Base-by-base conservation (phyloP, 108 stramenopile species). In the Poteriospumella lacustris region DNA sequence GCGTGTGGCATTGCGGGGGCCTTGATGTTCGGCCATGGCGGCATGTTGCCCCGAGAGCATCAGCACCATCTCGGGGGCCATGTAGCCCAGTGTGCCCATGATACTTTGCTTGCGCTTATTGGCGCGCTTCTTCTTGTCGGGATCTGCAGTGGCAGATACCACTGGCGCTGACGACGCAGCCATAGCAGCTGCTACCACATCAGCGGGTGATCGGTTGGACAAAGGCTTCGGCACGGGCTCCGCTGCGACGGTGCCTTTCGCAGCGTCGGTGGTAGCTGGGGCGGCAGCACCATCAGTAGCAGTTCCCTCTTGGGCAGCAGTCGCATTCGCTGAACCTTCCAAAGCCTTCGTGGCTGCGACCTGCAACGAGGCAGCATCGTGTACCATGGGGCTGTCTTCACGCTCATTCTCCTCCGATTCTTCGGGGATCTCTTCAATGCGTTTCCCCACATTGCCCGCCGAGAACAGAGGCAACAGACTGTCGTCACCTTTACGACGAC, bases 331-430 rank as follows among this genome's bases (percentile, higher is more conserved):
- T n/a, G n/a, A n/a, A 95, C 89, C 64, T 91, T 91, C 84, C n/a
- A n/a, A n/a, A n/a, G n/a, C n/a, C 0, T 95, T 85, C 93, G 95
- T 95, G 82, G 97, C 98, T 26, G 86, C 84, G 5, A 82, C 85
- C 85, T 85, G 78, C 68, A 86, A 88, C 60, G 84, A 80, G 42
- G 80, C 77, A 19, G 87, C 86, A n/a, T 86, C 87, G 58, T 84
- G 85, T 1, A 88, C 58, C 2, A 81, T 86, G 43, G 77, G 80
- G 44, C 81, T 75, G 15, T 64, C 62, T 1, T 33, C 39, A 2
- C 80, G 80, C 19, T 83, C 83, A 12, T 83, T 80, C 44, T 85
- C 83, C 62, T 92, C 81, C 29, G 59, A 43, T 31, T 38, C 76
- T 42, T 75, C 59, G 58, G n/a, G n/a, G n/a, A n/a, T n/a, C n/a